Conservation (phyloP, 2,329 filamentous ascomycete genomes). For the Zasmidium angulare region DNA sequence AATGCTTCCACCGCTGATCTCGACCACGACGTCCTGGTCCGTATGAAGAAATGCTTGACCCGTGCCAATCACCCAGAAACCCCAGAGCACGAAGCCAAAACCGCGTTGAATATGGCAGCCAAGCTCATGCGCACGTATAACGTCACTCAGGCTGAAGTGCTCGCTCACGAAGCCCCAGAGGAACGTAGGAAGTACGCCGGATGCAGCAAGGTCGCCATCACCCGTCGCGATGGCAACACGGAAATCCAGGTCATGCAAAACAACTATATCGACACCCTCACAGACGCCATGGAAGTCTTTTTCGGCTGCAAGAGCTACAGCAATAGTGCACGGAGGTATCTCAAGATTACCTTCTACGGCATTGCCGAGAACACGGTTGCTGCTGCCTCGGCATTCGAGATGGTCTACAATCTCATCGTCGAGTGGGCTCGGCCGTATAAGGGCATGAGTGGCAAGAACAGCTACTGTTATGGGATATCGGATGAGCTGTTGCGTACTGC, state of each 20-base stretch:
- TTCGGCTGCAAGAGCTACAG: slow-evolving; percentile 10
- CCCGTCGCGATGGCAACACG: slow-evolving; percentile 13
- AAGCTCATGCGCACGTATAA: slow-evolving; percentile 17
- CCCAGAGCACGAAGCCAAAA: slow-evolving; percentile 11
- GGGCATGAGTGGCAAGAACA: slow-evolving; percentile 9
- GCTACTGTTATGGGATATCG: slow-evolving; percentile 20
- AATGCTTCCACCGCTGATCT: slow-evolving; percentile 2
- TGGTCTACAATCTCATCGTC: slow-evolving; percentile 23
- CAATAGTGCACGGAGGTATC: neutral
- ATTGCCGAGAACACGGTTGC: slow-evolving; percentile 26
- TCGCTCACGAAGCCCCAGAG: slow-evolving; percentile 12
- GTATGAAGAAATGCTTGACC: slow-evolving; percentile 19
- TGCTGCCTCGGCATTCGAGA: slow-evolving; percentile 28
- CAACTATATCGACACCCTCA: neutral
- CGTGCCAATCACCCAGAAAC: slow-evolving; percentile 5
- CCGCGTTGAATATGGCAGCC: slow-evolving; percentile 11
- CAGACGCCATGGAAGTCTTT: slow-evolving; percentile 7
- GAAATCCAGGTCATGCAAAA: slow-evolving; percentile 3
- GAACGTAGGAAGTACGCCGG: slow-evolving; percentile 8
- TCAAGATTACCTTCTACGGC: slow-evolving; percentile 24
- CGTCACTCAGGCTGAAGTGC: slow-evolving; percentile 17
- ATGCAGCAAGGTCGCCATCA: slow-evolving; percentile 11
- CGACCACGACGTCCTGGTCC: slow-evolving; percentile 7
- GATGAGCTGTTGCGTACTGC: slow-evolving; percentile 5
- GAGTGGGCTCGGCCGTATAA: slow-evolving; percentile 19